These are phyloP conservation scores for Corylus heterophylla DNA, from an alignment of 306 rosid genomes.

Conservation along the genomic window DNA sequence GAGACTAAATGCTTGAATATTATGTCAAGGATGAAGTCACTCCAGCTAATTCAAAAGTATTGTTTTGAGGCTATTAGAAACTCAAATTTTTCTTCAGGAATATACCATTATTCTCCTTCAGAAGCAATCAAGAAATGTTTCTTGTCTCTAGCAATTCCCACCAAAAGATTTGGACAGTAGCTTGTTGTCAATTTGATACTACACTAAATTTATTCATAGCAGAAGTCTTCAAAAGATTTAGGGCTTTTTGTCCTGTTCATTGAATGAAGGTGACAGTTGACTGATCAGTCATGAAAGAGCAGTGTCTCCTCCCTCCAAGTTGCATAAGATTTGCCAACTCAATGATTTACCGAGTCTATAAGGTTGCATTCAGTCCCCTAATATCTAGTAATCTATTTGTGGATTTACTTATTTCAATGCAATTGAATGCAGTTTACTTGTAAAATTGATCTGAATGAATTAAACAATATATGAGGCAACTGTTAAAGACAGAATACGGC, in stretches of 20 bases:
- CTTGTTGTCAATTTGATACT: neutral
- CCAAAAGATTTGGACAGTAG: neutral
- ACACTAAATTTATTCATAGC: neutral
- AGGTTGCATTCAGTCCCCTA: no score
- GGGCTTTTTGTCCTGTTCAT: neutral
- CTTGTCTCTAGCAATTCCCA: neutral
- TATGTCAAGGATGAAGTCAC: no score
- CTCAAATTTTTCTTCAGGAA: no score
- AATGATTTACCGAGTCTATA: neutral
- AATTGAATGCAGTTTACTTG: neutral
- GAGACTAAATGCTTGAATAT: no score
- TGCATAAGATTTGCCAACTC: neutral
- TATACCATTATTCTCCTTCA: no score
- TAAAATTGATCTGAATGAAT: neutral
- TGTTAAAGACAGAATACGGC: slow-evolving; percentile 7
- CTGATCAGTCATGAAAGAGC: neutral
- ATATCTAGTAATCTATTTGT: neutral
- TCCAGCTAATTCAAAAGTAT: no score
- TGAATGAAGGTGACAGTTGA: neutral
- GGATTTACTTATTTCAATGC: neutral
- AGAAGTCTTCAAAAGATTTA: neutral
- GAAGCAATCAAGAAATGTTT: no score
- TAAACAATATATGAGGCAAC: neutral
- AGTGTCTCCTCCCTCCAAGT: neutral
- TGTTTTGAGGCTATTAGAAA: no score